Evolutionary conservation across 2,329 filamentous ascomycete species (phyloP), one percentile per base, ranked within the genome.

Genomic region (Penicillium paneum): DNA sequence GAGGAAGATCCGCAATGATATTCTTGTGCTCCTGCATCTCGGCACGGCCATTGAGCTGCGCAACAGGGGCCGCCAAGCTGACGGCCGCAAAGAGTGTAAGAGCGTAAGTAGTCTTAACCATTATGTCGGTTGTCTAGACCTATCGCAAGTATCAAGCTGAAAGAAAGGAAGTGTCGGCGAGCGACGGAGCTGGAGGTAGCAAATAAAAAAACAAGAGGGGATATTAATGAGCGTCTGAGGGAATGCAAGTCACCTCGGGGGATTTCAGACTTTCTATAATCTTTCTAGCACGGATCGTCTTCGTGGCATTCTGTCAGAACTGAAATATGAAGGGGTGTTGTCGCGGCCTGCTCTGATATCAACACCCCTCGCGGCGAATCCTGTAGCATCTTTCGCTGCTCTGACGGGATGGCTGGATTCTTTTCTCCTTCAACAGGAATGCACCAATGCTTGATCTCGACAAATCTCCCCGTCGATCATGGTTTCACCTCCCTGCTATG

Each of bases 41-140:
- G 1, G 51, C 46, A 11, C 43, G 58, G 11, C 56, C 56, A 54
- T 52, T 57, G 5, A 28, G 29, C 15, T 54, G 57, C 11, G 47
- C 34, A 47, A 65, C 5, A 2, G 63, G 63, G 3, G 60, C 63
- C 24, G 63, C 63, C 46, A 65, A 29, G 41, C 61, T 62, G 55
- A 61, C 39, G n/a, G 63, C 63, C n/a, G 55, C 61, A 39, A 64
- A 64, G 19, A 65, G 57, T 38, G 61, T 60, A 6, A 65, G 52
- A 19, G 58, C 61, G 13, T 63, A 63, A n/a, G 58, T 62, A 42
- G 60, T 55, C 46, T 65, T 65, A 2, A 65, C 63, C 63, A 65
- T 64, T 7, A 32, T 64, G 51, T 42, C 39, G 38, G 31, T 5
- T 52, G n/a, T 26, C 15, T 19, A 12, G 24, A 26, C 35, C 13